phyloP scores from a whole-genome alignment of 495 filamentous ascomycete species.

The Halenospora varia region DNA sequence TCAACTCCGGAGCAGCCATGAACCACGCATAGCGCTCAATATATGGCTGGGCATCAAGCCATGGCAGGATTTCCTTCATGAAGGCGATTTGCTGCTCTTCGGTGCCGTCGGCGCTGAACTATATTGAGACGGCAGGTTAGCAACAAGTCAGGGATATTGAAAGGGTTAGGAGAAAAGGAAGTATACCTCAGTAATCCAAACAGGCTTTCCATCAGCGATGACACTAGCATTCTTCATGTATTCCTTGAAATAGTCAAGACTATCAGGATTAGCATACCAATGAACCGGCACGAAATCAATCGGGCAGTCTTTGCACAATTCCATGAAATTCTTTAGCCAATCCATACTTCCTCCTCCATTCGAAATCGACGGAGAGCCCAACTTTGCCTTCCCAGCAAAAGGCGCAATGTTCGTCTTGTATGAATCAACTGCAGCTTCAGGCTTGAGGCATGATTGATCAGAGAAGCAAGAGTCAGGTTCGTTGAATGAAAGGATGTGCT shows the following conservation, averaged over 20 bases:
- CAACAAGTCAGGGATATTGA: neutral
- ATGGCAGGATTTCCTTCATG: constrained; percentile 52
- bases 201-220: constrained; percentile 45
- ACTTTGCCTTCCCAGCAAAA: constrained; percentile 55
- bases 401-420: constrained; percentile 68
- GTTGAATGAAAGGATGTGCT: constrained; percentile 75
- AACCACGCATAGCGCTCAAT: constrained; percentile 79
- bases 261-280: constrained; percentile 56
- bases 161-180: constrained; percentile 20
- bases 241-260: constrained; percentile 46
- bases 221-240: constrained; percentile 50
- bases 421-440: constrained; percentile 51
- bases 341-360: constrained; percentile 58
- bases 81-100: constrained; percentile 45
- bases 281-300: constrained; percentile 64
- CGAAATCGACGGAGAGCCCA: constrained; percentile 73
- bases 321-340: constrained; percentile 60
- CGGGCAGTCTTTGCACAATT: constrained; percentile 51
- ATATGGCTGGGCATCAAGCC: constrained; percentile 58
- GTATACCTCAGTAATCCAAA: constrained; percentile 84
- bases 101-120: constrained; percentile 57
- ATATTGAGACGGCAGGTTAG: neutral
- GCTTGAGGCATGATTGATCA: constrained; percentile 60
- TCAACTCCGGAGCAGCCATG: constrained; percentile 38
- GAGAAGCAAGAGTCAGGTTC: constrained; percentile 63